Evolutionary conservation across 2,329 filamentous ascomycete species (phyloP).

Genomic region (Pestalotiopsis sp.): DNA sequence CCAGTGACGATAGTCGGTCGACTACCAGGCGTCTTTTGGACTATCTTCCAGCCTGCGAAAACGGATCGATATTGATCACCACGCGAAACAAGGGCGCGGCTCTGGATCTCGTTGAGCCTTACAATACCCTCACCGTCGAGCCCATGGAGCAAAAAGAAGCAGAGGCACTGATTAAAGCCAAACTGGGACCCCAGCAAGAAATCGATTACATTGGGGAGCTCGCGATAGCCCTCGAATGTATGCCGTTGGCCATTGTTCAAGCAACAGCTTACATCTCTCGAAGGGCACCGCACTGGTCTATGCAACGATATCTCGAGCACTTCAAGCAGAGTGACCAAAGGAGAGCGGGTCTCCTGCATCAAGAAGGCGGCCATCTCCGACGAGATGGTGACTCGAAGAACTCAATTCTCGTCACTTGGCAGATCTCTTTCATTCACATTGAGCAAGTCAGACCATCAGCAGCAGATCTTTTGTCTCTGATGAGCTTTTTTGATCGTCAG

Average conservation of each 20-base stretch:
- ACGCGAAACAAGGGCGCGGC: conserved; percentile 16
- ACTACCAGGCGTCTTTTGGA: background rate
- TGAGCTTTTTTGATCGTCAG: background rate
- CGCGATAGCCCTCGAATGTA: conserved; percentile 28
- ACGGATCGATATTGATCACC: conserved; percentile 34
- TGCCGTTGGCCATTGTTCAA: conserved; percentile 22
- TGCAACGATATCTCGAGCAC: conserved; percentile 39
- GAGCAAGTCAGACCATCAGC: conserved; percentile 22
- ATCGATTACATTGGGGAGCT: conserved; percentile 22
- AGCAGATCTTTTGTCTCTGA: background rate
- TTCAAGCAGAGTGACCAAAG: conserved; percentile 33
- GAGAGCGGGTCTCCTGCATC: conserved; percentile 18
- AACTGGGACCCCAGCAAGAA: conserved; percentile 19
- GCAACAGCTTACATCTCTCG: conserved; percentile 35
- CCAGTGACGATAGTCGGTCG: conserved; percentile 16
- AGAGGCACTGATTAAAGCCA: conserved; percentile 32
- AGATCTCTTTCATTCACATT: conserved; percentile 27
- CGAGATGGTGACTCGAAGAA: conserved; percentile 35
- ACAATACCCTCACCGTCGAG: conserved; percentile 27
- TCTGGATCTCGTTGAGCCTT: conserved; percentile 22
- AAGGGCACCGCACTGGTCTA: conserved; percentile 28
- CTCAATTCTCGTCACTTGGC: conserved; percentile 19
- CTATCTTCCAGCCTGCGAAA: conserved; percentile 11
- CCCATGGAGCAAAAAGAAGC: conserved; percentile 30
- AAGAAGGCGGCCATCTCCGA: conserved; percentile 32